Conservation (phyloP, 768 basidiomycete genomes). For the Calocera viscosa region DNA sequence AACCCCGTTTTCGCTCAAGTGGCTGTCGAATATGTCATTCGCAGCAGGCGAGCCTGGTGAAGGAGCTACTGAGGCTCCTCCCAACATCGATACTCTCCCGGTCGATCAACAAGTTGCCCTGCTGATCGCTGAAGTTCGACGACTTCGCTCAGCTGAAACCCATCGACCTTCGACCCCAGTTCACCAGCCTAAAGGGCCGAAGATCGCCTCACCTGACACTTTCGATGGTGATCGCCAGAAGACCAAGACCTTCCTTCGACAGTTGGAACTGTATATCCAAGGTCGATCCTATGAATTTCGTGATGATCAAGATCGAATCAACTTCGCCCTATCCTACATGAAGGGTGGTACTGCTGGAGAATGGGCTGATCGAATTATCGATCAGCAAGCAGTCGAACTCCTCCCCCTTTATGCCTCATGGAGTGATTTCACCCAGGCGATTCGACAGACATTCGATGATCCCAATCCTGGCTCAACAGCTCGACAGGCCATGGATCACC, state of each 20-base stretch:
- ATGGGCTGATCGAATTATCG: not conserved
- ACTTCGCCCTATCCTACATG: not conserved
- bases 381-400: not conserved
- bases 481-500: not conserved
- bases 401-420: not conserved
- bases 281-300: not conserved
- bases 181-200: no score
- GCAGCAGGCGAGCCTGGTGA: no score
- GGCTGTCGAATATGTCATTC: no score
- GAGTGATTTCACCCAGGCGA: not conserved
- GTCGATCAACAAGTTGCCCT: no score
- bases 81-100: no score
- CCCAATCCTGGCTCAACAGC: not conserved
- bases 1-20: no score
- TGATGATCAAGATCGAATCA: not conserved
- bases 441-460: not conserved
- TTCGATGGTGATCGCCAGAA: not conserved
- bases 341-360: not conserved
- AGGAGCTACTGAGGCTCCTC: no score
- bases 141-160: no score
- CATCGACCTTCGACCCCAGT: no score
- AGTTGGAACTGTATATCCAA: not conserved
- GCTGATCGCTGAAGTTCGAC: no score
- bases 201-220: no score
- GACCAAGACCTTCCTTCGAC: not conserved